Base-by-base conservation (phyloP, 2,329 filamentous ascomycete genomes). In the Clonostachys rosea region DNA sequence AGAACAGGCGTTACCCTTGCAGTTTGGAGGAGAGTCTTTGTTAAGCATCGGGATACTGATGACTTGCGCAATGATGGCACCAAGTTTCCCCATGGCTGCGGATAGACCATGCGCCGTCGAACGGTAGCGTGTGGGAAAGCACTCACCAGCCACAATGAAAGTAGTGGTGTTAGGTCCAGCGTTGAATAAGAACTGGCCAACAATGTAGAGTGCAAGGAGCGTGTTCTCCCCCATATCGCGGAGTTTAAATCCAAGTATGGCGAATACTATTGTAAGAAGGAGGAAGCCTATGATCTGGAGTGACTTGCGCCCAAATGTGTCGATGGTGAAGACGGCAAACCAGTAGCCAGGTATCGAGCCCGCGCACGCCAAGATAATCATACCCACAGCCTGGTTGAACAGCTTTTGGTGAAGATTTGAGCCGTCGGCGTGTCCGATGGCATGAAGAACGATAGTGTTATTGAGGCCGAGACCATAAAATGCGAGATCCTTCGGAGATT, bases 341-440 rank as follows among this genome's bases (percentile, higher is more conserved):
- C 86, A 91, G 68, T 91, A 92, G 12, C 89, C 89, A 0, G 88
- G 88, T 5, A 92, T 80, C 13, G 87, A 83, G 36, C 88, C 88
- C 6, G 88, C 88, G 56, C 85, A 88, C 49, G 87, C 79, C 33
- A 92, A 67, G 50, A 92, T 89, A 47, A 92, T 77, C 62, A 89
- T 89, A 7, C 88, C 89, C 2, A 89, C 76, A 9, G 88, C 86
- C 47, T 83, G 84, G 62, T 88, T 87, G 62, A 81, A 81, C 50
- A 92, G 76, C 49, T 79, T 78, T 13, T 84, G 59, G 63, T 90
- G 91, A 17, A 91, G 73, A 17, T 78, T 83, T 34, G 65, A 57
- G 10, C 84, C 84, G 34, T 71, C 69, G 16, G 78, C 78, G 61
- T 87, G 92, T 33, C 88, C 88, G 52, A 92, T 89, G 3, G 83